These are phyloP conservation scores for Purshia tridentata DNA, from an alignment of 306 rosid species.

Conservation along the genomic window DNA sequence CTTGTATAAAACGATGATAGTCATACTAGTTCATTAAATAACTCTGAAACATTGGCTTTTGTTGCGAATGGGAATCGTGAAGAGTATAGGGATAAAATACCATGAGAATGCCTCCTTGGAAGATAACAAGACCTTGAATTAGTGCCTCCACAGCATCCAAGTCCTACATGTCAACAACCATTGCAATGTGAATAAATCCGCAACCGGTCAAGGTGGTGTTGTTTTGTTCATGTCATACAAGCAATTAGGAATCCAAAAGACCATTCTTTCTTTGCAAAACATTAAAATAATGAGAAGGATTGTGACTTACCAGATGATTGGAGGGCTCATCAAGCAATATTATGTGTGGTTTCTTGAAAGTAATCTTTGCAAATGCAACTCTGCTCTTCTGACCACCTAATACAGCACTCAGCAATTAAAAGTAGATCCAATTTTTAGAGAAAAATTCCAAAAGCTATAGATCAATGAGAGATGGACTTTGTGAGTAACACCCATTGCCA, in stretches of 20 bases:
- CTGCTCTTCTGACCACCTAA: constrained; percentile 99
- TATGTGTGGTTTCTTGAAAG: constrained; percentile 97
- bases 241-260: not conserved
- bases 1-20: not conserved
- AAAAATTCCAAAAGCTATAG: not conserved
- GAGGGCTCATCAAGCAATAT: constrained; percentile 98
- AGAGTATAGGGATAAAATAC: constrained; percentile 36
- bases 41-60: not conserved
- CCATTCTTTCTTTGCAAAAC: not conserved
- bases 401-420: constrained; percentile 24
- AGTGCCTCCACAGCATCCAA: constrained; percentile 99
- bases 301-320: constrained; percentile 78
- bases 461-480: not conserved
- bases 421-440: not conserved
- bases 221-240: not conserved
- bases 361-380: constrained; percentile 97
- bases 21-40: not conserved
- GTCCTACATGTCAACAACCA: constrained; percentile 52
- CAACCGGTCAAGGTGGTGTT: not conserved
- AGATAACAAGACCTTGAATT: constrained; percentile 96
- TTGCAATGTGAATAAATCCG: not conserved
- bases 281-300: constrained; percentile 15
- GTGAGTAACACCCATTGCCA: not conserved
- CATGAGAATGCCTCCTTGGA: constrained; percentile 99
- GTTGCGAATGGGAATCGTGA: not conserved